Evolutionary conservation across 352 stramenopile genomes (phyloP).

Genomic region (Pythium phragmitis): DNA sequence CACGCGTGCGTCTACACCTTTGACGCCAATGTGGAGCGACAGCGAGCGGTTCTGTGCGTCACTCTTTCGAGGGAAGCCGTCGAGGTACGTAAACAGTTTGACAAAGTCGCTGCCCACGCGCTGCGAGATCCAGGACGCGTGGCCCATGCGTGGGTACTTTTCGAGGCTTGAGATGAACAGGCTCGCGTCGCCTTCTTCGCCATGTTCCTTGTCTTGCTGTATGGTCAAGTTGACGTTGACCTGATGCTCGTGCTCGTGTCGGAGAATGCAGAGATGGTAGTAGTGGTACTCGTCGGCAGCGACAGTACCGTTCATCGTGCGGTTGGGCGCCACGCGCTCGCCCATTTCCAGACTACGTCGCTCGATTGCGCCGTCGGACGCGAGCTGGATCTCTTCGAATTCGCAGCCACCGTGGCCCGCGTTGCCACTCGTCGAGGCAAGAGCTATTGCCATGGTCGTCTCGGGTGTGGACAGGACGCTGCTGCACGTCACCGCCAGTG

Average conservation of each 20-base stretch:
- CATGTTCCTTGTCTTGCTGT: conserved; percentile 3
- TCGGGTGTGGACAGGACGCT: neutral
- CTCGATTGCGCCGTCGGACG: conserved; percentile 63
- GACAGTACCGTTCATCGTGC: conserved; percentile 66
- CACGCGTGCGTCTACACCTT: conserved; percentile 34
- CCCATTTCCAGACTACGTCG: conserved; percentile 44
- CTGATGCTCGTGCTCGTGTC: conserved; percentile 76
- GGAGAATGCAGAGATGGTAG: conserved; percentile 72
- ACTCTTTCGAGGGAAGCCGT: conserved; percentile 64
- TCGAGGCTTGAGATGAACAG: conserved; percentile 71
- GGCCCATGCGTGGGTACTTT: conserved; percentile 58
- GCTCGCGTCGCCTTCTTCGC: conserved; percentile 48
- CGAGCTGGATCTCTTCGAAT: conserved; percentile 68
- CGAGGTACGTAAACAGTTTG: conserved; percentile 73
- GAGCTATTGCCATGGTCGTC: neutral
- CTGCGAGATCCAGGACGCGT: conserved; percentile 73
- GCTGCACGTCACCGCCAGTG: neutral
- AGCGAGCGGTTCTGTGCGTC: conserved; percentile 50
- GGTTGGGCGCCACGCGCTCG: conserved; percentile 56
- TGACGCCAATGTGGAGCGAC: conserved; percentile 69
- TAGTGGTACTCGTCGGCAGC: conserved; percentile 52
- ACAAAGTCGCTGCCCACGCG: conserved; percentile 51
- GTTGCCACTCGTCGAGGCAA: neutral
- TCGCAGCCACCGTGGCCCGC: conserved; percentile 29
- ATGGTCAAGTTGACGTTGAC: conserved; percentile 63